A percentile compares a stretch with the other conserved stretches of the same genome.
These are phyloP conservation scores for Rubroshorea leprosula DNA, from an alignment of 345 rosid species.

Conservation along the genomic window DNA sequence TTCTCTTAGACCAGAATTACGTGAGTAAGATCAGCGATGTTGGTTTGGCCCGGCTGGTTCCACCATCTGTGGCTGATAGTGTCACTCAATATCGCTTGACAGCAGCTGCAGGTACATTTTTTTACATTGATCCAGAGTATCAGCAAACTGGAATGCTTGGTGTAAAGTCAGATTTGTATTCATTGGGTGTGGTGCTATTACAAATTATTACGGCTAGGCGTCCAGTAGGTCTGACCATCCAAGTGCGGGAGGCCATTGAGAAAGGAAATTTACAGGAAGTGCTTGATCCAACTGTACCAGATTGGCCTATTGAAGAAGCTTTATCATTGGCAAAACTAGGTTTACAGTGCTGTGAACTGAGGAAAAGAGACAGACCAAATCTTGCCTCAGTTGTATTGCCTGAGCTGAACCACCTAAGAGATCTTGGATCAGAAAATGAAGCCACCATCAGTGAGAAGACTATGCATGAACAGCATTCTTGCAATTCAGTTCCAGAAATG, in stretches of 20 bases:
- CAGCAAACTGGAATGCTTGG: constrained; percentile 83
- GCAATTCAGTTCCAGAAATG: constrained; percentile 9
- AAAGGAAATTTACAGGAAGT: constrained; percentile 37
- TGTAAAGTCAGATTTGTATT: constrained; percentile 76
- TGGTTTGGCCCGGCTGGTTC: constrained; percentile 74
- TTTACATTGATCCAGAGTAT: constrained; percentile 85
- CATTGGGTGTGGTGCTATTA: constrained; percentile 71
- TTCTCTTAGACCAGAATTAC: constrained; percentile 53
- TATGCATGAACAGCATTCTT: not conserved
- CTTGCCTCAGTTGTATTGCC: constrained; percentile 59
- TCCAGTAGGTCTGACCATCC: constrained; percentile 61
- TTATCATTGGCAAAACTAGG: constrained; percentile 58
- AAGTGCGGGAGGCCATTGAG: constrained; percentile 59
- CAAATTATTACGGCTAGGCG: constrained; percentile 70
- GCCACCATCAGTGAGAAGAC: constrained; percentile 5
- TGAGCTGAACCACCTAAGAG: constrained; percentile 47
- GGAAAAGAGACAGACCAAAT: constrained; percentile 76
- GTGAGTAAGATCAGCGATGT: constrained; percentile 71
- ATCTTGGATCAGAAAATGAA: constrained; percentile 29
- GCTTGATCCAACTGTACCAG: constrained; percentile 61
- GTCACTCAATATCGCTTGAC: constrained; percentile 35
- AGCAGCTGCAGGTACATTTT: constrained; percentile 86
- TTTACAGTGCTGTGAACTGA: constrained; percentile 66
- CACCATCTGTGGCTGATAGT: constrained; percentile 39
- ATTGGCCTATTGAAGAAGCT: constrained; percentile 71